A percentile compares a stretch with the other conserved stretches of the same genome.
Conservation (phyloP, 75 land plant genomes). For the Sequoiadendron giganteum region DNA sequence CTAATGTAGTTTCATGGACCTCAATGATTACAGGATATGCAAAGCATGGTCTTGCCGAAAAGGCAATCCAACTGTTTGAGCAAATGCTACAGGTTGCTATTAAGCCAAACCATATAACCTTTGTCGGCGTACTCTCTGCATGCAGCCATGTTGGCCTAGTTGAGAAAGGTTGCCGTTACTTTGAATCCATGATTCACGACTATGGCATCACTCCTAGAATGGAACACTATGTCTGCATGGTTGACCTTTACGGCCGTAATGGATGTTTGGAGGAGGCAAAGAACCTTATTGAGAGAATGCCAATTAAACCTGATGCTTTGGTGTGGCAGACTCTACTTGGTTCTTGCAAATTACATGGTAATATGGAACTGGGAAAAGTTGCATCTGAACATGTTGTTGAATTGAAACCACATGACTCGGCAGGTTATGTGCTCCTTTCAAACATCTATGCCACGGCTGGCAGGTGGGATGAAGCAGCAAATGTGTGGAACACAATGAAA, state of each 20-base stretch:
- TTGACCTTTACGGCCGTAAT: slow-evolving; percentile 65
- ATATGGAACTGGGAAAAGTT: slow-evolving; percentile 23
- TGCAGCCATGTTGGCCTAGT: slow-evolving; percentile 40
- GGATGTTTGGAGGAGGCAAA: slow-evolving; percentile 48
- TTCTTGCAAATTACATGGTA: slow-evolving; percentile 22
- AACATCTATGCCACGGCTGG: slow-evolving; percentile 1
- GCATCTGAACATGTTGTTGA: not conserved
- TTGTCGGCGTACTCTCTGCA: slow-evolving; percentile 22
- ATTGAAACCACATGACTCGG: not conserved
- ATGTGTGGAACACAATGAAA: slow-evolving; percentile 5
- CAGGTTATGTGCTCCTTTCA: slow-evolving; percentile 5
- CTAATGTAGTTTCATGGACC: slow-evolving; percentile 16
- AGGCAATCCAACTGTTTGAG: slow-evolving; percentile 7
- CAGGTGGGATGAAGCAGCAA: slow-evolving; percentile 6
- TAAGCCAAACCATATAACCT: slow-evolving; percentile 46
- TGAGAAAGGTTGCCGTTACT: slow-evolving; percentile 28
- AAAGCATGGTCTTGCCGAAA: slow-evolving; percentile 3
- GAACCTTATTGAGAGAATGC: slow-evolving; percentile 34
- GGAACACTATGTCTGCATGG: slow-evolving; percentile 53
- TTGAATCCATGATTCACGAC: slow-evolving; percentile 39
- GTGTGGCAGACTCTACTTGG: slow-evolving; percentile 35
- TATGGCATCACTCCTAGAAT: slow-evolving; percentile 39
- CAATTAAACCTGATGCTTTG: slow-evolving; percentile 25
- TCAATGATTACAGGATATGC: slow-evolving; percentile 17
- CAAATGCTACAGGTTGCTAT: slow-evolving; percentile 11